Conservation (phyloP, 2,329 filamentous ascomycete genomes). For the Aureobasidium sp. region DNA sequence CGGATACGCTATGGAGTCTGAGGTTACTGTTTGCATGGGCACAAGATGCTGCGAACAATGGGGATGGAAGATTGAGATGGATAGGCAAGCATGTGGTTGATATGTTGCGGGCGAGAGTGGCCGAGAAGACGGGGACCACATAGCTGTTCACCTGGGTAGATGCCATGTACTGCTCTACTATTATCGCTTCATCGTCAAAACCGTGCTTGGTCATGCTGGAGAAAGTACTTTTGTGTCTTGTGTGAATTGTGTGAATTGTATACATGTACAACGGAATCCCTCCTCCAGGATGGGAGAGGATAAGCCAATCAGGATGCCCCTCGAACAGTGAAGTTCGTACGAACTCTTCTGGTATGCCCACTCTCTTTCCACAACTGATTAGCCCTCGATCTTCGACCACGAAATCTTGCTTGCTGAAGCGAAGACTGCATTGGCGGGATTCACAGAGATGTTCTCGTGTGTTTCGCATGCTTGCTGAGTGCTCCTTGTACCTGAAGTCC, state of each 20-base stretch:
- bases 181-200: no score
- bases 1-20: constrained; percentile 55
- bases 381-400: neutral
- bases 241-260: neutral
- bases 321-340: neutral
- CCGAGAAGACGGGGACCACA: constrained; percentile 24
- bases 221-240: neutral
- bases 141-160: neutral
- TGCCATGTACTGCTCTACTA: no score
- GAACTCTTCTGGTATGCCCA: neutral
- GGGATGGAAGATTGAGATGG: constrained; percentile 40
- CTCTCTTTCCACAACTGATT: neutral
- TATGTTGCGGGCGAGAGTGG: constrained; percentile 43
- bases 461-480: neutral
- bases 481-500: no score
- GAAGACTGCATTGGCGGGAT: neutral
- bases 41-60: constrained; percentile 32
- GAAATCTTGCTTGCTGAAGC: neutral
- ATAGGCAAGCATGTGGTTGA: constrained; percentile 49
- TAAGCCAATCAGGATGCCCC: neutral
- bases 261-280: neutral
- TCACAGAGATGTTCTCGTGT: no score
- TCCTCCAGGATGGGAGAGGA: neutral
- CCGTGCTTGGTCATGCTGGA: no score
- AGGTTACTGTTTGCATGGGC: constrained; percentile 58